Base-by-base conservation (phyloP, 2,329 filamentous ascomycete species). In the Fusarium burgessii region DNA sequence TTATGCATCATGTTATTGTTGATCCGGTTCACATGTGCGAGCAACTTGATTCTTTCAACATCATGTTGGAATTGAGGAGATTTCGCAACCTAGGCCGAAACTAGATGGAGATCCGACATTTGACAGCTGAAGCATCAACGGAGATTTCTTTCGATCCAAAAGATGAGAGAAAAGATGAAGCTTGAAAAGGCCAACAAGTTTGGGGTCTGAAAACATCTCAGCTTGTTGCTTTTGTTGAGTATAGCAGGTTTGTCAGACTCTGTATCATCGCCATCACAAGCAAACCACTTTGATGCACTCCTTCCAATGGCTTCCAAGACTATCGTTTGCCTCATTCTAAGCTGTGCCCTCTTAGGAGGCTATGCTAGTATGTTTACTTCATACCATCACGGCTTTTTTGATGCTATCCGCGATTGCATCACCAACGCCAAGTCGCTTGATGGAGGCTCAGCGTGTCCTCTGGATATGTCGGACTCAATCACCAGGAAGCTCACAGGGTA, bases 81-180 rank as follows among this genome's bases (percentile, higher is more conserved):
- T 55, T 35, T 74, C 71, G 72, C 72, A 74, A 74, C 18, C 68
- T 72, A 65, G 55, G 60, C 66, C 43, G 23, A 61, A 74, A 62
- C 12, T 23, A 62, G 57, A 43, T 63, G 49, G 25, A 8, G 15
- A 29, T 47, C 18, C 25, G 43, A 47, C 58, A 36, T 35, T 42
- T 40, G 3, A 38, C n/a, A 41, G 7, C 14, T 12, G 11, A 20
- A 40, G 11, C 8, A 35, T 23, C 35, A 55, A 46, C 15, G 9
- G 9, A 18, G 25, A 13, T 4, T 20, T 25, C 4, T 47, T n/a
- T 17, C 42, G 46, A 6, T 13, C 15, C 11, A 25, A 4, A 4
- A 17, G 15, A 13, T 29, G n/a, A n/a, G 33, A 27, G 35, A 10
- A 5, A 41, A 12, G 11, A 32, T 20, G 14, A 35, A 18, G 4